A percentile compares a stretch with the other conserved stretches of the same genome.
These are phyloP conservation scores for Arthrobotrys conoides DNA, from an alignment of 2,329 filamentous ascomycete genomes.

Conservation along the genomic window DNA sequence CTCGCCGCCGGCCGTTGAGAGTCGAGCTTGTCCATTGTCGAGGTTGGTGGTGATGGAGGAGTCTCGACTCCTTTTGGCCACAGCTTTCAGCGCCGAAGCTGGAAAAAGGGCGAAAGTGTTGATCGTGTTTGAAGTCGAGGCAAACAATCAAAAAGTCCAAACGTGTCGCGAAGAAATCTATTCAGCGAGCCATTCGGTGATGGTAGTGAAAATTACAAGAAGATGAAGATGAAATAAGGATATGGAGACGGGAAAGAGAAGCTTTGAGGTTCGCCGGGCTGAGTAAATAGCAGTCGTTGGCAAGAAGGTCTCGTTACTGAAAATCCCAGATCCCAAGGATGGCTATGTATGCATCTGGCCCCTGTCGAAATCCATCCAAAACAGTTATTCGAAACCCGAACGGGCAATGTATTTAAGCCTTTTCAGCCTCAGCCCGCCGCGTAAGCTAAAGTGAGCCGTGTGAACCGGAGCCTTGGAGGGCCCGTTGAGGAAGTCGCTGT, in stretches of 20 bases:
- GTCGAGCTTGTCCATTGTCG: constrained; percentile 55
- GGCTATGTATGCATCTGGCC: constrained; percentile 30
- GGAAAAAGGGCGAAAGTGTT: constrained; percentile 45
- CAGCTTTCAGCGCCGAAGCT: constrained; percentile 34
- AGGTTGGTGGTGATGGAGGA: not conserved
- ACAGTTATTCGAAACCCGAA: constrained; percentile 24
- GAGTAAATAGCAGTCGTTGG: constrained; percentile 1
- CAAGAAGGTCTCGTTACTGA: constrained; percentile 4
- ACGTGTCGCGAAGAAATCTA: constrained; percentile 8
- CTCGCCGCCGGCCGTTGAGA: constrained; percentile 53
- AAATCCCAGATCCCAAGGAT: constrained; percentile 18
- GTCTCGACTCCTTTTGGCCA: constrained; percentile 40
- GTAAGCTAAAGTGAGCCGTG: constrained; percentile 21
- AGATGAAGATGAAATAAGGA: not conserved
- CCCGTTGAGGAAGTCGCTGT: constrained; percentile 1
- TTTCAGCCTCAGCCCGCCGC: constrained; percentile 33
- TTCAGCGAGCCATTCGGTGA: constrained; percentile 21
- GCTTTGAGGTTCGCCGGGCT: constrained; percentile 14
- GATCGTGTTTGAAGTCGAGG: constrained; percentile 34
- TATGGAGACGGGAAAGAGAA: not conserved
- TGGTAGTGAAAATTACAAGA: not conserved
- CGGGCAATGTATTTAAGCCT: constrained; percentile 22
- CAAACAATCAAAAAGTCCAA: not conserved
- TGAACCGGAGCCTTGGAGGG: constrained; percentile 13
- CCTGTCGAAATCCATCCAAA: constrained; percentile 32